phyloP scores from a whole-genome alignment of 2,329 filamentous ascomycete species.

The Sordariomycetes sp. region DNA sequence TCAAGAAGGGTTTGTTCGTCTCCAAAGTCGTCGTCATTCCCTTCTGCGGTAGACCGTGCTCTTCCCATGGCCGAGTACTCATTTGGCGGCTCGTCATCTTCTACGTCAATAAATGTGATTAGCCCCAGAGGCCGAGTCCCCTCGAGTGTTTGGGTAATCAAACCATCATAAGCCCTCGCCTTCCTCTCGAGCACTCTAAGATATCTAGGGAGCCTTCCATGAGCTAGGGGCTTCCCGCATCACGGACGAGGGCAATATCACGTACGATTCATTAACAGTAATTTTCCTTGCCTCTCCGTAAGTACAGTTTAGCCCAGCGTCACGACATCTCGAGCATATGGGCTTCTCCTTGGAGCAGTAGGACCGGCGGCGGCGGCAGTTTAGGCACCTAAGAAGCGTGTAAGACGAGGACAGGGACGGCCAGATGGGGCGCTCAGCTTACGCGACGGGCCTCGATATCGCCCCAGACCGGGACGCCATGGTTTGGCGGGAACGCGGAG shows the following conservation, averaged over 20 bases:
- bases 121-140: not conserved
- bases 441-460: no score
- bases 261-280: conserved; percentile 21
- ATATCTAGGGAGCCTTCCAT: conserved; percentile 13
- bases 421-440: no score
- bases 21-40: conserved; percentile 15
- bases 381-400: conserved; percentile 16
- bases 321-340: conserved; percentile 20
- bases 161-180: conserved; percentile 18
- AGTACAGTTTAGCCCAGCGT: conserved; percentile 16
- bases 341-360: conserved; percentile 26
- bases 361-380: conserved; percentile 21
- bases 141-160: conserved; percentile 1
- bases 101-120: conserved; percentile 1
- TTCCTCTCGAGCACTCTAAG: conserved; percentile 21
- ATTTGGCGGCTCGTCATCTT: conserved; percentile 10
- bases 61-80: no score
- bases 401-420: no score
- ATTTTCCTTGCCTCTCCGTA: conserved; percentile 24
- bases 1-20: conserved; percentile 20
- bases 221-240: not conserved
- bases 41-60: no score
- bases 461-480: no score
- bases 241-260: not conserved
- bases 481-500: no score